Evolutionary conservation across 148 eudicot genomes (phyloP).

Genomic region (Simmondsia chinensis): DNA sequence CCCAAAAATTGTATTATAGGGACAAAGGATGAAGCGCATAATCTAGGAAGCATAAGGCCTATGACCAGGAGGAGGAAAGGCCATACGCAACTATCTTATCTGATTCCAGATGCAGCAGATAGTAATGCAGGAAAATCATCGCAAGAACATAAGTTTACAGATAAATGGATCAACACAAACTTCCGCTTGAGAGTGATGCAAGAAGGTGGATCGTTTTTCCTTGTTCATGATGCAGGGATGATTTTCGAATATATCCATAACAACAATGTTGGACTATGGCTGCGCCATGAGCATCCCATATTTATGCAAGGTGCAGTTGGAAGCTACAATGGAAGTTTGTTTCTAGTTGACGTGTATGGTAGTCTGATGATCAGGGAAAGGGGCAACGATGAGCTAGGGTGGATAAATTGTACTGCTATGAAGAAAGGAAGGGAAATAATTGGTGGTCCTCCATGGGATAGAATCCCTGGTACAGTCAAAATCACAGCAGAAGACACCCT

Average conservation of each 20-base stretch:
- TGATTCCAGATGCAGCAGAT: conserved; percentile 18
- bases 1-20: conserved; percentile 68
- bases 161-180: conserved; percentile 26
- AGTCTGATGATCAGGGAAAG: conserved; percentile 65
- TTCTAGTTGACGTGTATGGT: conserved; percentile 52
- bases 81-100: conserved; percentile 30
- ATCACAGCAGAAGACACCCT: conserved; percentile 45
- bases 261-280: conserved; percentile 62
- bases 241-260: conserved; percentile 50
- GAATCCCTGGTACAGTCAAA: conserved; percentile 17
- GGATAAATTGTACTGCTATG: conserved; percentile 79
- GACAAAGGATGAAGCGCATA: conserved; percentile 40
- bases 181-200: conserved; percentile 57
- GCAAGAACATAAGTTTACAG: conserved; percentile 13
- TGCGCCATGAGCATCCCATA: conserved; percentile 53
- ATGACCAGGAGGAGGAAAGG: conserved; percentile 41
- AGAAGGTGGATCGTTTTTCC: conserved; percentile 54
- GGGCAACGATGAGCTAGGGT: conserved; percentile 28
- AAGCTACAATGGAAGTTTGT: conserved; percentile 71
- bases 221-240: conserved; percentile 37
- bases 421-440: conserved; percentile 49
- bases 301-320: conserved; percentile 51
- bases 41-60: conserved; percentile 19
- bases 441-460: conserved; percentile 84
- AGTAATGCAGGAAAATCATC: conserved; percentile 5